Conservation (phyloP, 495 filamentous ascomycete species). For the Antarctomyces pellizariae region DNA sequence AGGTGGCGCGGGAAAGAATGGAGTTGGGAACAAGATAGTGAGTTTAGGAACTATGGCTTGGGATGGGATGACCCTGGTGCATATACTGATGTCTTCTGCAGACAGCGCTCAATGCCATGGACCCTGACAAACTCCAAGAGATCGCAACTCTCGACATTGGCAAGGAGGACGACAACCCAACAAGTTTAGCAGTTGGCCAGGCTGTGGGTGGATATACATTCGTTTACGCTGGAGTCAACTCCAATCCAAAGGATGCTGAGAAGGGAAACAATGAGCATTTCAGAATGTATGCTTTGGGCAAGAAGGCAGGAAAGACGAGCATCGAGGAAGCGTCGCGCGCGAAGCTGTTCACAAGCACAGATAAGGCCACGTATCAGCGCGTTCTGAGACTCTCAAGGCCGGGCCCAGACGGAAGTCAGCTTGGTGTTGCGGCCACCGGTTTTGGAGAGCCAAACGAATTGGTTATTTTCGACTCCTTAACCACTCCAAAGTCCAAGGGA, state of each 20-base stretch:
- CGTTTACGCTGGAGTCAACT: slow-evolving; percentile 74
- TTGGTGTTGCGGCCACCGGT: slow-evolving; percentile 55
- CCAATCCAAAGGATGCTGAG: slow-evolving; percentile 39
- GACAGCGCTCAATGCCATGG: slow-evolving; percentile 48
- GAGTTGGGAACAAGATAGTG: slow-evolving; percentile 80
- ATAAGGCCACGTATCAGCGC: slow-evolving; percentile 56
- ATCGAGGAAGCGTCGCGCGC: slow-evolving; percentile 31
- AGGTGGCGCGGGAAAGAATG: slow-evolving; percentile 64
- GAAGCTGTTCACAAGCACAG: slow-evolving; percentile 37
- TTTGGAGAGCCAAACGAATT: slow-evolving; percentile 45
- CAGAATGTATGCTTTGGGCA: slow-evolving; percentile 34
- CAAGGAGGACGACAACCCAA: slow-evolving; percentile 78
- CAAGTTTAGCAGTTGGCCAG: slow-evolving; percentile 45
- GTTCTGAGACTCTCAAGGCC: slow-evolving; percentile 46
- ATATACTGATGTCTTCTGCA: slow-evolving; percentile 15
- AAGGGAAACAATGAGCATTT: slow-evolving; percentile 75
- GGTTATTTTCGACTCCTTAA: slow-evolving; percentile 54
- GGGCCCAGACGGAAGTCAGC: slow-evolving; percentile 25
- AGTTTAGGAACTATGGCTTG: slow-evolving; percentile 11
- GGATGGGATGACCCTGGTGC: slow-evolving; percentile 3
- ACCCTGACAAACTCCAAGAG: slow-evolving; percentile 31
- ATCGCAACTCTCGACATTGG: slow-evolving; percentile 59
- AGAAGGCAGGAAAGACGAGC: slow-evolving; percentile 15
- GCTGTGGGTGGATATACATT: slow-evolving; percentile 29
- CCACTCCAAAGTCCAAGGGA: slow-evolving; percentile 27